Evolutionary conservation across 1,284 basidiomycete genomes (phyloP).

Genomic region (Trichosporon ovoides): DNA sequence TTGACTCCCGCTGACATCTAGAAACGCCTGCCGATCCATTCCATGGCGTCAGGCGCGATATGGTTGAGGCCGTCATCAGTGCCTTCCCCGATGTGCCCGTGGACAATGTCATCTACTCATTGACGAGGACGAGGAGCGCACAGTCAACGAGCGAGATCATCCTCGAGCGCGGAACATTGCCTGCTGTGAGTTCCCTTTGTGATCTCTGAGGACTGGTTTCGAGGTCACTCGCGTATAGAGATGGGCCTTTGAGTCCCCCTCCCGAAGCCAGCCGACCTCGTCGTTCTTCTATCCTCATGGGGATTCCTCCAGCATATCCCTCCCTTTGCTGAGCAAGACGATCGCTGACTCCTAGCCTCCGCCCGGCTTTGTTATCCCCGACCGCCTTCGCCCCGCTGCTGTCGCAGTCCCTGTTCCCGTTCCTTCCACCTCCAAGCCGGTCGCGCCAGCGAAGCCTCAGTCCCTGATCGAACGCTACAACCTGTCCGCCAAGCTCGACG

Average conservation of each 20-base stretch:
- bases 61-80: constrained; percentile 46
- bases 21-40: constrained; percentile 26
- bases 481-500: constrained; percentile 26
- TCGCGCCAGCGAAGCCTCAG: constrained; percentile 12
- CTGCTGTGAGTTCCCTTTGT: constrained; percentile 43
- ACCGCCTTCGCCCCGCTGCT: constrained; percentile 13
- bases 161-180: constrained; percentile 41
- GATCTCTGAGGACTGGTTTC: no score
- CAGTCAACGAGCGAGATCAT: constrained; percentile 47
- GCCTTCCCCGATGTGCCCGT: constrained; percentile 46
- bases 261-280: no score
- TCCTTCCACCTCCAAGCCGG: constrained; percentile 11
- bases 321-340: neutral
- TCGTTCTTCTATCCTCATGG: no score
- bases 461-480: constrained; percentile 41
- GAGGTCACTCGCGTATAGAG: no score
- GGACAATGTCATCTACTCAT: constrained; percentile 41
- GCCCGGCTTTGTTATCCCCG: constrained; percentile 15
- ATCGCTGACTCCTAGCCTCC: constrained; percentile 12
- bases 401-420: neutral
- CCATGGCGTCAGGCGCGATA: constrained; percentile 34
- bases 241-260: no score
- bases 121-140: constrained; percentile 43
- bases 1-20: constrained; percentile 7
- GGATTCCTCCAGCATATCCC: neutral